phyloP scores from a whole-genome alignment of 176 grass and related monocot species.

The Oryza meridionalis region DNA sequence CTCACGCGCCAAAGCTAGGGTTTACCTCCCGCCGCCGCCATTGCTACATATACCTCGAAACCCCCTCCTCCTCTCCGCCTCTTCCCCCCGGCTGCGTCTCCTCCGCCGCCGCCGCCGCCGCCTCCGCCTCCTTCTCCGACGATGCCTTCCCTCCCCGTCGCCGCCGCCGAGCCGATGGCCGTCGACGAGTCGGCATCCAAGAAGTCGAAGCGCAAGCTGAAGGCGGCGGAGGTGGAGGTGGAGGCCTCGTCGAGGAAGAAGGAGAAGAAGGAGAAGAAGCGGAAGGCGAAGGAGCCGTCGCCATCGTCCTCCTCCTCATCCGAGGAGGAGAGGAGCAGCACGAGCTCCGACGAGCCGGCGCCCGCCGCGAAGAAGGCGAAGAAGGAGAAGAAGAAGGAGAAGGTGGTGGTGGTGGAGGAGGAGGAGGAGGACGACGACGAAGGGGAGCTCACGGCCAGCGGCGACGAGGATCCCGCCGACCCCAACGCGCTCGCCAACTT shows the following conservation, averaged over 20 bases:
- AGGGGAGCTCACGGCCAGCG: conserved; percentile 62
- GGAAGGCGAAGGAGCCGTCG: conserved; percentile 51
- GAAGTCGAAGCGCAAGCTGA: conserved; percentile 71
- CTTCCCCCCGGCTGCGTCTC: conserved; percentile 37
- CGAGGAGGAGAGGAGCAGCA: conserved; percentile 51
- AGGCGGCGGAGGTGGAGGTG: conserved; percentile 33
- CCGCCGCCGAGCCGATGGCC: conserved; percentile 46
- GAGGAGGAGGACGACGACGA: conserved; percentile 38
- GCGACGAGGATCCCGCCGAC: conserved; percentile 63
- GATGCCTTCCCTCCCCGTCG: too few species aligned
- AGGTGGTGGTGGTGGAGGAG: conserved; percentile 19
- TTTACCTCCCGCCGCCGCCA: conserved; percentile 23
- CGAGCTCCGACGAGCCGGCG: conserved; percentile 54
- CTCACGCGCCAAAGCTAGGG: conserved; percentile 53
- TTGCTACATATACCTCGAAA: conserved; percentile 41
- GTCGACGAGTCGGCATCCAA: conserved; percentile 65
- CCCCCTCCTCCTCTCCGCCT: not conserved
- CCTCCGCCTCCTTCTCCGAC: not conserved
- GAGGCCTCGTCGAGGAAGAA: conserved; percentile 10
- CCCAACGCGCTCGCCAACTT: conserved; percentile 80
- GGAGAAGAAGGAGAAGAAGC: conserved; percentile 66
- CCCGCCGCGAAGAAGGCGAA: conserved; percentile 56
- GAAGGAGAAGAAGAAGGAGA: conserved; percentile 46
- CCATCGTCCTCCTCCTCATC: conserved; percentile 27
- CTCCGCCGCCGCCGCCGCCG: conserved; percentile 26